Evolutionary conservation across 306 rosid genomes (phyloP).

Genomic region (Dalbergia oliveri): DNA sequence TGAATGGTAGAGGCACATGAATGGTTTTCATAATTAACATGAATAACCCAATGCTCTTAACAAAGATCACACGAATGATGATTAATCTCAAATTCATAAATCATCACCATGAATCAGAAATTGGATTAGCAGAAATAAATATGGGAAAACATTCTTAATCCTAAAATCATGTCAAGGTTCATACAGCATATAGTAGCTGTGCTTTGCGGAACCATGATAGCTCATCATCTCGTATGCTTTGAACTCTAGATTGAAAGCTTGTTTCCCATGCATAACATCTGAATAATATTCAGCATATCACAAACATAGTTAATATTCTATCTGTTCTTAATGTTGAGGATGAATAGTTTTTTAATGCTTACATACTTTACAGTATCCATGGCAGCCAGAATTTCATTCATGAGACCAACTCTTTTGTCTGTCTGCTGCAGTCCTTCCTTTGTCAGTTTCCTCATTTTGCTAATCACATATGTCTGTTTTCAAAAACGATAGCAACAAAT

Average conservation of each 20-base stretch:
- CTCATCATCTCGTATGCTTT: constrained; percentile 70
- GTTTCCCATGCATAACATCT: constrained; percentile 96
- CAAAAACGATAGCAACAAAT: background rate
- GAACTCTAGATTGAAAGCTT: constrained; percentile 80
- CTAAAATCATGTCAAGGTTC: constrained; percentile 39
- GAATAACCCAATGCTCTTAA: background rate
- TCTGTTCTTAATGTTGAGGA: constrained; percentile 1
- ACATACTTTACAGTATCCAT: constrained; percentile 93
- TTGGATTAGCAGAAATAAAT: background rate
- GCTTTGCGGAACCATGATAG: constrained; percentile 78
- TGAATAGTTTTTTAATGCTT: constrained; percentile 1
- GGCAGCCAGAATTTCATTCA: constrained; percentile 86
- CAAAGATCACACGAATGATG: background rate
- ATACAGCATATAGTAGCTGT: constrained; percentile 77
- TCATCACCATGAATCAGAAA: background rate
- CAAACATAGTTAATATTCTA: constrained; percentile 24
- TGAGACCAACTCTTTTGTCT: constrained; percentile 90
- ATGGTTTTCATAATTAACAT: no score
- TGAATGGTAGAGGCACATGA: background rate
- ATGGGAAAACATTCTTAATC: constrained; percentile 2
- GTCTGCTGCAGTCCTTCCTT: constrained; percentile 78
- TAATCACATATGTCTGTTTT: constrained; percentile 64
- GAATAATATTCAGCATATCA: constrained; percentile 53
- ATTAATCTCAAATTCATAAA: constrained; percentile 20
- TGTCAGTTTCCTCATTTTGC: constrained; percentile 78